Evolutionary conservation across 2,329 filamentous ascomycete species (phyloP), one percentile per base, ranked within the genome.

Genomic region (Alternaria consortialis): DNA sequence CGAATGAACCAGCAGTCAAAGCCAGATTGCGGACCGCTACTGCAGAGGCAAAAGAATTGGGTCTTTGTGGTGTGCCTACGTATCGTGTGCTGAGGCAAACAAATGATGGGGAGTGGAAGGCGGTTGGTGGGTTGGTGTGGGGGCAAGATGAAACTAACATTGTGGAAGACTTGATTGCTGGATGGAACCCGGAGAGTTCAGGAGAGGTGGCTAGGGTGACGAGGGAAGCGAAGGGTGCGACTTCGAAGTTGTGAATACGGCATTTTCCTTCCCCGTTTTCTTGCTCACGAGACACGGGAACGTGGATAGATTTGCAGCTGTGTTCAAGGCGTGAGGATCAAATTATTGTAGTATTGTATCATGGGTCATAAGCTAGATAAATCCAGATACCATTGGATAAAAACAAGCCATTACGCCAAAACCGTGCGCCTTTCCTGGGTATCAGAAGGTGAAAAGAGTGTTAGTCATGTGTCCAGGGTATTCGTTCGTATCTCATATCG

Each of bases 141-240:
- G 76, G 76, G 7, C 74, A 77, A 32, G 76, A 78, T 31, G 74
- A 77, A 48, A 69, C 55, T 4, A 73, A 69, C 50, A 72, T 77
- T 1, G 69, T 78, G 1, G 74, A 77, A 48, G 76, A 77, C 58
- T 15, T 77, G 31, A 75, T 78, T 40, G 70, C 70, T 3, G 76
- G 76, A 3, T 78, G 76, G 75, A 61, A 71, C 42, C 40, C 54
- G 1, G 66, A 65, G 20, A 52, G 37, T 9, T 56, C 46, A 6
- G 46, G 32, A 20, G 60, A 27, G 8, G 7, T 62, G 11, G 66
- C 66, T 23, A 56, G 62, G 43, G 56, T 62, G 12, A 39, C 56
- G 32, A 67, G 60, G 36, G 23, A 27, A 27, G 52, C n/a, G 2
- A 56, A 32, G 32, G 20, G 55, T 4, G 23, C 36, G 3, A 39